These are phyloP conservation scores for Xylaria digitata DNA, from an alignment of 2,329 filamentous ascomycete species.

Conservation along the genomic window DNA sequence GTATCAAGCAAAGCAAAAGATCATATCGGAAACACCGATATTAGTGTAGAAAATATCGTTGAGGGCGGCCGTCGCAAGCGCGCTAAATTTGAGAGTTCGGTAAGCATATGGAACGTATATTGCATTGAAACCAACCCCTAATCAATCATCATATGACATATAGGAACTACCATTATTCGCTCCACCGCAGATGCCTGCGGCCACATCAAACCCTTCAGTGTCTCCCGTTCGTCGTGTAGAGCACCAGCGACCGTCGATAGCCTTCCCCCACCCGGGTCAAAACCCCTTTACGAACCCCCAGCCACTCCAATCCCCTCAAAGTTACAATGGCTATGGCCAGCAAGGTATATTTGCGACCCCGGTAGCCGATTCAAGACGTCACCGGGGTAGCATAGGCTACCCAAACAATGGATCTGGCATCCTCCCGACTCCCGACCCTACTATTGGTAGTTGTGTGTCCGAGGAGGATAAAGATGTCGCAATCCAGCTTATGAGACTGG, in stretches of 20 bases:
- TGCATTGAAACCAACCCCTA: slow-evolving; percentile 42
- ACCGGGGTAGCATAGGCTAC: slow-evolving; percentile 72
- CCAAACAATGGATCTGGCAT: slow-evolving; percentile 66
- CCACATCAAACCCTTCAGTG: slow-evolving; percentile 96
- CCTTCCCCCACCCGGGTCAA: slow-evolving; percentile 79
- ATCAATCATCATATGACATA: slow-evolving; percentile 43
- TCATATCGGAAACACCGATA: slow-evolving; percentile 92
- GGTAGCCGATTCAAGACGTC: slow-evolving; percentile 69
- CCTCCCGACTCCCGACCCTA: slow-evolving; percentile 95
- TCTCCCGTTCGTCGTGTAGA: slow-evolving; percentile 87
- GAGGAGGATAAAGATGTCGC: slow-evolving; percentile 95
- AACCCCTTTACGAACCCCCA: slow-evolving; percentile 83
- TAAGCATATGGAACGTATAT: slow-evolving; percentile 65
- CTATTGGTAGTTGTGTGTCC: slow-evolving; percentile 94
- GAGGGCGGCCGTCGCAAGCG: slow-evolving; percentile 95
- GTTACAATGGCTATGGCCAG: slow-evolving; percentile 70
- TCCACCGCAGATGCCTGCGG: slow-evolving; percentile 90
- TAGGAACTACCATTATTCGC: slow-evolving; percentile 97
- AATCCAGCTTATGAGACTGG: slow-evolving; percentile 94
- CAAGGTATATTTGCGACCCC: slow-evolving; percentile 72
- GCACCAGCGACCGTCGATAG: slow-evolving; percentile 76
- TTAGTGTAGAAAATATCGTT: slow-evolving; percentile 97
- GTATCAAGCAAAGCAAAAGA: slow-evolving; percentile 83
- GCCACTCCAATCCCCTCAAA: slow-evolving; percentile 85
- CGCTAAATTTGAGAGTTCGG: slow-evolving; percentile 95